Conservation (phyloP, 108 stramenopile genomes). For the Discostella pseudostelligera region DNA sequence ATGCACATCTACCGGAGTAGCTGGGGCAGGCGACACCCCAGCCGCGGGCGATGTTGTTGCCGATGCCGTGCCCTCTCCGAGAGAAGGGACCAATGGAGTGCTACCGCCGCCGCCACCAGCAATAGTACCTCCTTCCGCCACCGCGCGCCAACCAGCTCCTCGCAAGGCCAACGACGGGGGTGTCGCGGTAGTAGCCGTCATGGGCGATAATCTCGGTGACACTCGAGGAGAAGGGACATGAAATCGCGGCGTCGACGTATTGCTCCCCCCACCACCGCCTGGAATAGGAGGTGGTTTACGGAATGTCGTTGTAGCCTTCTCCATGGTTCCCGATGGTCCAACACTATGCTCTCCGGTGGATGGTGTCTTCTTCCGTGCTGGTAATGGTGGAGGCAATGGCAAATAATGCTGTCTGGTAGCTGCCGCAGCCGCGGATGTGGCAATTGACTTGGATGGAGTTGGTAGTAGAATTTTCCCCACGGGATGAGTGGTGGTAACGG, state of each 20-base stretch:
- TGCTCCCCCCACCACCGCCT: not conserved
- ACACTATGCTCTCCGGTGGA: not conserved
- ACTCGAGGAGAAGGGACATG: not conserved
- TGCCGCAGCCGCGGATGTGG: too few relatives aligned
- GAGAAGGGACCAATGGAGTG: not conserved
- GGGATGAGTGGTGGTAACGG: not conserved
- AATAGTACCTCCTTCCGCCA: not conserved
- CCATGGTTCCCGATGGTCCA: not conserved
- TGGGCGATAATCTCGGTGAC: not conserved
- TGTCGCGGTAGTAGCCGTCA: not conserved
- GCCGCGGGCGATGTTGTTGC: not conserved
- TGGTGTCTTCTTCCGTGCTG: not conserved
- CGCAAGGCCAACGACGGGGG: not conserved
- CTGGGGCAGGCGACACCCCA: not conserved
- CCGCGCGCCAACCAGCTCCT: not conserved
- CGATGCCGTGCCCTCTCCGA: not conserved
- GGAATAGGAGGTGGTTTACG: conserved; percentile 22
- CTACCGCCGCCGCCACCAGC: not conserved
- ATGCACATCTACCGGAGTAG: too few relatives aligned
- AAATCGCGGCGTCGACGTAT: conserved; percentile 12
- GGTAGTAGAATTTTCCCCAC: not conserved
- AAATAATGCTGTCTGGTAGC: not conserved
- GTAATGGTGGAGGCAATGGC: conserved; percentile 2
- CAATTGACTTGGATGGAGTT: not conserved
- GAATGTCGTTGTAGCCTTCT: not conserved